Evolutionary conservation across 192 early-diverging fungal species (phyloP), one percentile per base, ranked within the genome.

Genomic region (Backusella mclennaniae): DNA sequence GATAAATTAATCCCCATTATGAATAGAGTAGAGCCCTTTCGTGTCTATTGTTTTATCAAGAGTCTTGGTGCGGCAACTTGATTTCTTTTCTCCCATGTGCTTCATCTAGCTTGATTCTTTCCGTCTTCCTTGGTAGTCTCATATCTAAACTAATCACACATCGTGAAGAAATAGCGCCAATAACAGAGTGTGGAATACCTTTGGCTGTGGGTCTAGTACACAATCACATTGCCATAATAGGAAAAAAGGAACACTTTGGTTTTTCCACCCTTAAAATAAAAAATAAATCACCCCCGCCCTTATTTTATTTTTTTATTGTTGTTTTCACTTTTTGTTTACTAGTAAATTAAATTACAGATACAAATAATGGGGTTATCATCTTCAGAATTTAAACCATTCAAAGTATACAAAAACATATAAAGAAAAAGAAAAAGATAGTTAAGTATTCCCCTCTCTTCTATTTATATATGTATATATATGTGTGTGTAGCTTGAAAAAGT

Each of bases 401-500:
- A 38, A 36, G 67, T 38, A 38, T 29, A 33, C 0, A 14, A 8
- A 36, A 5, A 4, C 3, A 17, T n/a, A 14, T n/a, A 67, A 0
- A 36, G 19, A n/a, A 6, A 35, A 35, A 17, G n/a, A 3, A 36
- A 68, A 33, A 33, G 33, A 33, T 33, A 33, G 33, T 33, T 33
- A 41, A 41, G 39, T 7, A 41, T 41, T 5, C 23, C 26, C 26
- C 5, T 14, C 4, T 23, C 26, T 21, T 35, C 26, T 35, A 29
- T 66, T 21, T 66, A 0, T 66, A 35, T 2, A 4, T 29, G 1
- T 29, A 3, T 15, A 35, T 67, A 4, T 35, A 17, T 35, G 3
- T 67, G n/a, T 31, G 42, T 44, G 42, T 72, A 84, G 77, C 67
- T 87, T 36, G 46, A 79, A 49, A 73, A 86, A 35, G 72, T 82